Base-by-base conservation (phyloP, 2,329 filamentous ascomycete species). In the Talaromyces funiculosus region DNA sequence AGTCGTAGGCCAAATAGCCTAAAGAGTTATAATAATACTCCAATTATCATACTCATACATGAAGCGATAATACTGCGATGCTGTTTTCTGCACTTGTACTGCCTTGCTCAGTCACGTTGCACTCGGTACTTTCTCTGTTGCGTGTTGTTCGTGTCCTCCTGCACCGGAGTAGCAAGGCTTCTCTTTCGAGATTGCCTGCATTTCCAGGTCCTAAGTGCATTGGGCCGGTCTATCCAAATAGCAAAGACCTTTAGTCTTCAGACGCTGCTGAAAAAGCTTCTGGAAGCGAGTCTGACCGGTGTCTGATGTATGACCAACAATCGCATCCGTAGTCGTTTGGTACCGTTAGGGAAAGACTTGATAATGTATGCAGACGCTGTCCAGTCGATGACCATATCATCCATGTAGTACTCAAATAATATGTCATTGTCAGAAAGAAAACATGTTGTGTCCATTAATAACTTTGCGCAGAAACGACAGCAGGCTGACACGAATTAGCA, bases 401-500 rank as follows among this genome's bases (percentile, higher is more conserved):
- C 29, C 45, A 37, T 37, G 29, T 37, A 53, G 57, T 57, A 37
- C 53, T 57, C n/a, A 29, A 45, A 57, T 53, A 53, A 33, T 38
- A 57, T 61, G 56, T 33, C 40, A 45, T 60, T 40, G 58, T 55
- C 37, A 37, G 40, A 22, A 57, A 43, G n/a, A n/a, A 56, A 31
- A 33, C 22, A 22, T 29, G 24, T 42, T 16, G 37, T 42, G 31
- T 43, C 62, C 31, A 61, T 65, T 74, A 78, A 64, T 73, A 78
- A 65, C 76, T 78, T 65, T 78, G 76, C 26, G 76, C 76, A 31
- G 76, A 77, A 49, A 77, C 74, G 54, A 73, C 66, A 63, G 76
- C 76, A 65, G 76, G 76, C 76, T 78, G 64, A 63, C 3, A 64
- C 57, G 29, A 8, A 29, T n/a, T 60, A 64, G 64, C 24, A 43